Base-by-base conservation (phyloP, 257 asterid species). In the Leonotis leonurus region DNA sequence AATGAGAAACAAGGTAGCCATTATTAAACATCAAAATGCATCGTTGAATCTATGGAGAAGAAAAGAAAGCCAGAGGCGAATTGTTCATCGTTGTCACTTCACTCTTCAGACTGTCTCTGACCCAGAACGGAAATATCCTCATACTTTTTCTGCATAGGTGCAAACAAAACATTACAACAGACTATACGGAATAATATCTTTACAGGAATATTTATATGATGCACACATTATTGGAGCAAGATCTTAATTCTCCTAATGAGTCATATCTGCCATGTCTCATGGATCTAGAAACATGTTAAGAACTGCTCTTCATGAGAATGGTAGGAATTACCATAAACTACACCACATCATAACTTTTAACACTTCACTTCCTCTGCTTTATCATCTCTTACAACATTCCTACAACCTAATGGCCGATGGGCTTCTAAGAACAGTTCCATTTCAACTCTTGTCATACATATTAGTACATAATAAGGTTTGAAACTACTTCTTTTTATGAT, bases 71-170 rank as follows among this genome's bases (percentile, higher is more conserved):
- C 35, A 11, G 53, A n/a, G 29, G 60, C 27, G 22, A 35, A 67
- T 49, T 40, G 49, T 39, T 52, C 62, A 32, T 56, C 3, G 11
- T 25, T 43, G 60, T 60, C 53, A 56, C 60, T 71, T 82, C 83
- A 84, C 77, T 84, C 95, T 67, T 86, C 95, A 5, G 83, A 24
- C 53, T 26, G 95, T 75, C 96, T 82, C 81, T 89, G 90, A 56
- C 95, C 96, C 77, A 89, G 71, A 69, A 82, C 93, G 49, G 93
- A 65, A 64, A 89, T 89, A 71, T 89, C 96, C 76, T 89, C 96
- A 0, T 80, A 89, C 0, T 89, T 88, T 64, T 89, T 89, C 96
- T 89, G 96, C 79, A 86, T 43, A 48, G 48, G 18, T 27, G 39
- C 21, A 62, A 41, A 58, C 12, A 54, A 11, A 21, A 14, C 49